Conservation (phyloP, 345 rosid species). For the Pseudoturritis turrita region DNA sequence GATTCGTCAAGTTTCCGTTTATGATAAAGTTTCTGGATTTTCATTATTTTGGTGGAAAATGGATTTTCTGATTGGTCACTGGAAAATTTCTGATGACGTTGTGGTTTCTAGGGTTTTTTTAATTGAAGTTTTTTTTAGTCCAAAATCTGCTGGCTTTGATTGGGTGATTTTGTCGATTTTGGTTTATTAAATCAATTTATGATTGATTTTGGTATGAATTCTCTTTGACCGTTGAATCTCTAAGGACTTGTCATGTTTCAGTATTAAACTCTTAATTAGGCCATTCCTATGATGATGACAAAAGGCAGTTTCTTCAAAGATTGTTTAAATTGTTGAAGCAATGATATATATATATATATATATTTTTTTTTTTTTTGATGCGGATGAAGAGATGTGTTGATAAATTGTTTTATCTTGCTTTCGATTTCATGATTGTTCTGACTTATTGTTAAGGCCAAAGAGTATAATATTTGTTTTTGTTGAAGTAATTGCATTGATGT, state of each 20-base stretch:
- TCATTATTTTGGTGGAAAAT: neutral
- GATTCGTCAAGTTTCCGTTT: neutral
- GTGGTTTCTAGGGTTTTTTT: neutral
- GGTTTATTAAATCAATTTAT: neutral
- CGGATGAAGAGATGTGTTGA: neutral
- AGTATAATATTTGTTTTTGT: neutral
- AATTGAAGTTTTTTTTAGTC: neutral
- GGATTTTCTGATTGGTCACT: neutral
- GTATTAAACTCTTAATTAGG: neutral
- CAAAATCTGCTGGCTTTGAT: neutral
- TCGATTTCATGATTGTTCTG: neutral
- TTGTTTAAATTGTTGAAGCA: neutral
- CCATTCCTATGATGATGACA: neutral
- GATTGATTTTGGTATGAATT: neutral
- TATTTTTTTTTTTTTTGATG: neutral
- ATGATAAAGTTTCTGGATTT: neutral
- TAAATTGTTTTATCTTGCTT: neutral
- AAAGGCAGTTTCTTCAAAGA: neutral
- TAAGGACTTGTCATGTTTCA: neutral
- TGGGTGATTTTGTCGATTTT: neutral
- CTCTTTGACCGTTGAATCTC: neutral
- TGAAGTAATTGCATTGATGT: neutral
- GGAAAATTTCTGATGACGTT: neutral
- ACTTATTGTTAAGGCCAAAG: constrained; percentile 8
- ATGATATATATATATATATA: neutral